Evolutionary conservation across 1,139 yeast genomes (phyloP), one percentile per base, ranked within the genome.

Genomic region (Suhomyces bokatorum): DNA sequence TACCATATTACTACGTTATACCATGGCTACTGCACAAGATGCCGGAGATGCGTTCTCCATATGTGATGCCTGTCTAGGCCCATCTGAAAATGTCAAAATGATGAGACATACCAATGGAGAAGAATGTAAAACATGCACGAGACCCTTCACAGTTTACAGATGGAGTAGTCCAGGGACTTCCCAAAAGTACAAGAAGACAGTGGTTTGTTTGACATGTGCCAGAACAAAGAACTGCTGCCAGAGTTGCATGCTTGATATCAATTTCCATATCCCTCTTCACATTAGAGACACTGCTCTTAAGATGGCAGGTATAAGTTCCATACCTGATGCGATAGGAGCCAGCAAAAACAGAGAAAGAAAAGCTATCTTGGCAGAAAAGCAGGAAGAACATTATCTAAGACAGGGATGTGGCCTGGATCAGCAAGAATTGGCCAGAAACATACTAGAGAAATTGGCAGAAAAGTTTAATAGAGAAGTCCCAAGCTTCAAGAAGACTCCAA

Each of bases 201-300:
- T 77, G 5, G 78, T 89, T 17, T 90, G 99, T 63, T 62, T 69
- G 32, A 82, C 91, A 0, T 93, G 99, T 66, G 84, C 97, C 1
- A 70, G 81, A 35, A 79, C 85, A 39, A 77, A 85, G 51, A 85
- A 87, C 64, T 86, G 96, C 53, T 93, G 99, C 59, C 98, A 93
- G 61, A 68, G 83, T 17, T 93, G 99, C 61, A 78, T 89, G 80
- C 66, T 87, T 35, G 98, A 93, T 66, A 70, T 89, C 40, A 79
- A 84, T 22, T 87, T 83, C 67, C 87, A 90, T 6, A 78, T 93
- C 22, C 91, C 97, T 0, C 63, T 89, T 14, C 82, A 85, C 15
- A 70, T 90, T 8, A 69, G 97, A 48, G 97, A 91, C 55, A 82
- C 91, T 2, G 89, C 96, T 1, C 65, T 90, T 57, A 82, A 83